Evolutionary conservation across 2,329 filamentous ascomycete species (phyloP).

Genomic region (Neoarthrinium moseri): DNA sequence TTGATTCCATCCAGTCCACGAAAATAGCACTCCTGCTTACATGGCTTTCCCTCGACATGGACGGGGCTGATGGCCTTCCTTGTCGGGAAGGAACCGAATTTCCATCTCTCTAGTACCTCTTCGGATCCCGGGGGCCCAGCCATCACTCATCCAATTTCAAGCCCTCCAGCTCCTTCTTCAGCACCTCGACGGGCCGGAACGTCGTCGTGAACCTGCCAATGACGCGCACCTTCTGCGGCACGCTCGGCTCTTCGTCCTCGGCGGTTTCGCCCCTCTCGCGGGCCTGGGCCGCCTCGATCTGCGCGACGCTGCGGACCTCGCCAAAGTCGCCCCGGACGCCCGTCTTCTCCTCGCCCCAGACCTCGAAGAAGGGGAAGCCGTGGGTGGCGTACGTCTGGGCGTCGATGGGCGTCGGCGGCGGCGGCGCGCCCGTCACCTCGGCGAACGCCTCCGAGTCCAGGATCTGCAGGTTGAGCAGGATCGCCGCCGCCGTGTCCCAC

Average conservation of each 20-base stretch:
- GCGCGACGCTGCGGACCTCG: conserved; percentile 15
- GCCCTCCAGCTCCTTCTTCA: conserved; percentile 5
- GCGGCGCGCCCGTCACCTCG: conserved; percentile 31
- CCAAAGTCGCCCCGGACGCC: conserved; percentile 15
- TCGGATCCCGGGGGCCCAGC: no score
- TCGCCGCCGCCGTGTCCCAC: conserved; percentile 12
- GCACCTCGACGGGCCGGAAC: not conserved
- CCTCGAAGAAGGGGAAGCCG: conserved; percentile 35
- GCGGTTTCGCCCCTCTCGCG: not conserved
- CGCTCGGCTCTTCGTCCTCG: not conserved
- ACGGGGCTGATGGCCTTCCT: no score
- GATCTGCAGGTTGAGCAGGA: conserved; percentile 30
- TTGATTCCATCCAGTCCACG: no score
- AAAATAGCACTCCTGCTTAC: no score
- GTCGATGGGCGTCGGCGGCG: conserved; percentile 33
- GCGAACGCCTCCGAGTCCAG: conserved; percentile 33
- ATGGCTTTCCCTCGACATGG: no score
- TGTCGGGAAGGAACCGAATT: no score
- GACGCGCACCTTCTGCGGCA: not conserved
- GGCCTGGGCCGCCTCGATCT: conserved; percentile 15
- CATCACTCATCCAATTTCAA: not conserved
- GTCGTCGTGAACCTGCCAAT: conserved; percentile 3
- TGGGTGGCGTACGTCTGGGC: conserved; percentile 28
- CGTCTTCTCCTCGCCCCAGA: conserved; percentile 20
- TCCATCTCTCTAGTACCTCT: no score